Base-by-base conservation (phyloP, 345 rosid species). In the Nasturtium officinale region DNA sequence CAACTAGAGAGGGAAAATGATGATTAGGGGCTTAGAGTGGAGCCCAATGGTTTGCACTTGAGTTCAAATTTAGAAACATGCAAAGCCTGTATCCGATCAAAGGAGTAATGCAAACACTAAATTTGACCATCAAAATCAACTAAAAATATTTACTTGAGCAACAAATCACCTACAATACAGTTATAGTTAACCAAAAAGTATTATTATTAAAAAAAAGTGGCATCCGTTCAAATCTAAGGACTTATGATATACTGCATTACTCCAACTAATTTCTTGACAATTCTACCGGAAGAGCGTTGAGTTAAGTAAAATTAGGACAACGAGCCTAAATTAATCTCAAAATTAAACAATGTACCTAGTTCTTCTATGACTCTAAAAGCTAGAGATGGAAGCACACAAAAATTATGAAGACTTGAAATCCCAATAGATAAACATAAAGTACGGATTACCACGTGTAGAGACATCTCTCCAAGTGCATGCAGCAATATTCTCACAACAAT, bases 391-490 rank as follows among this genome's bases (percentile, higher is more conserved):
- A 30, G 42, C 9, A 65, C 17, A 38, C 35, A 20, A 5, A 69
- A 16, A 20, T 18, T n/a, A 38, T 40, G 54, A 40, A 16, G 40
- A 11, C 5, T 45, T 35, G 59, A 45, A 59, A 47, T 57, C 60
- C 16, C 52, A 60, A 33, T 10, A 57, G 51, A 57, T 32, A 63
- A 50, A 61, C 45, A 67, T 3, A 52, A 8, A 50, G 17, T 58
- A 58, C 40, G 61, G 48, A 61, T 43, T 47, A 75, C 61, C 63
- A 75, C 74, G 78, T 75, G 78, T 61, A 43, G 72, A 43, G 25
- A 17, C 26, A 26, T 37, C 18, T 76, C 70, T 54, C 6, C 57
- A 61, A 61, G 2, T 68, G 15, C 79, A 69, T 76, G 79, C 65
- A 76, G 54, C 13, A 32, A 7, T 38, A 25, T 21, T 66, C 35